Evolutionary conservation across 768 basidiomycete genomes (phyloP), one percentile per base, ranked within the genome.

Genomic region (Coprinopsis marcescibilis): DNA sequence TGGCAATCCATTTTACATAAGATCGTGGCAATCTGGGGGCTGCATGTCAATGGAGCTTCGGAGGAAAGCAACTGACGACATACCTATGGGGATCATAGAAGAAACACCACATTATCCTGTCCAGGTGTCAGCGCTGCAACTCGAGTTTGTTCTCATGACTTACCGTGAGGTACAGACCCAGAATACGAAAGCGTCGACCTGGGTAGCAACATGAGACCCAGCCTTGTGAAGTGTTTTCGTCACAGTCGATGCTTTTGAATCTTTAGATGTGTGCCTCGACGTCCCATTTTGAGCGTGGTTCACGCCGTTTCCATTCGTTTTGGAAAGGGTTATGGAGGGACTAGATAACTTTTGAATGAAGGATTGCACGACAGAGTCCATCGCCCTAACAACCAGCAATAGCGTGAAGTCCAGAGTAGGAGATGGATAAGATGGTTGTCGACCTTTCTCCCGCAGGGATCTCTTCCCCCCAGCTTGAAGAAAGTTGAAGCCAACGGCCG

Each of bases 101-200:
- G 62, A 85, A 90, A 55, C 87, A 89, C 88, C 88, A 89, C 85
- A 89, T 89, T 45, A 89, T 88, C 57, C 88, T 89, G 58, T 34
- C 17, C 45, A 34, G 20, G n/a, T 49, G 30, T 29, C 32, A 45
- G 38, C 23, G 46, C 34, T 11, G 44, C n/a, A 32, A 27, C 6
- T 1, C 2, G 13, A n/a, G 6, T 21, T 30, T 39, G 20, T 14
- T 34, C n/a, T 41, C 47, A 38, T 10, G 29, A 61, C 70, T 24
- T 50, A 87, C 87, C 87, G 80, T 25, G 85, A 82, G 49, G 84
- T 85, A 54, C 80, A 80, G 12, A 75, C 77, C 86, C 86, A 89
- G 55, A 90, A 89, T 11, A 85, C 64, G 10, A 88, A 55, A 0
- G 81, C 79, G 57, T 89, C 88, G 17, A 88, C 57, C 36, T 70